phyloP scores from a whole-genome alignment of 2,329 filamentous ascomycete genomes.

The Zymoseptoria pseudotritici region DNA sequence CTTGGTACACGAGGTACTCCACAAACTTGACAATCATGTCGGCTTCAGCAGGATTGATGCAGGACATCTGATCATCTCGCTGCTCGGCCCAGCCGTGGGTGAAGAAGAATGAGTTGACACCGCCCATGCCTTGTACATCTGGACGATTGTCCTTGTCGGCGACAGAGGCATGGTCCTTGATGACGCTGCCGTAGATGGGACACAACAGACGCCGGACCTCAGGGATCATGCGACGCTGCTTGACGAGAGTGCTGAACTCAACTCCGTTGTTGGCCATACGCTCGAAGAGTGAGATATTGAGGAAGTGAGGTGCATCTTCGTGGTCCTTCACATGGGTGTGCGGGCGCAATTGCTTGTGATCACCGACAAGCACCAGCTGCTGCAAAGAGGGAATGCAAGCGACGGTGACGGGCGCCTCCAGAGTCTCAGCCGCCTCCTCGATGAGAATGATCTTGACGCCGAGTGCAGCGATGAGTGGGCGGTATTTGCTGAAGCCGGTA shows the following conservation, averaged over 20 bases:
- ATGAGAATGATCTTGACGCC: slow-evolving; percentile 63
- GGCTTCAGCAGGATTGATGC: slow-evolving; percentile 64
- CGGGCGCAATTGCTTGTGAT: slow-evolving; percentile 71
- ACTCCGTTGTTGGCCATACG: slow-evolving; percentile 61
- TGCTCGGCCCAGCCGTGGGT: slow-evolving; percentile 59
- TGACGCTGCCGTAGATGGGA: slow-evolving; percentile 55
- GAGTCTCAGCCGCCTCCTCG: slow-evolving; percentile 72
- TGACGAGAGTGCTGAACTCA: slow-evolving; percentile 55
- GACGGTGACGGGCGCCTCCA: slow-evolving; percentile 55
- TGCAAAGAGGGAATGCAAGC: slow-evolving; percentile 56
- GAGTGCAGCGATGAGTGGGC: slow-evolving; percentile 59
- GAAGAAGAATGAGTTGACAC: slow-evolving; percentile 54
- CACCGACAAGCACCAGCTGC: slow-evolving; percentile 64
- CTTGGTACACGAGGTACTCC: slow-evolving; percentile 64
- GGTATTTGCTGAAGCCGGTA: slow-evolving; percentile 74
- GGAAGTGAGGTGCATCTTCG: slow-evolving; percentile 52
- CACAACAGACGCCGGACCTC: slow-evolving; percentile 55
- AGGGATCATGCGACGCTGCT: slow-evolving; percentile 67
- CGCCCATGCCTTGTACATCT: slow-evolving; percentile 56
- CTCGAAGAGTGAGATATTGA: slow-evolving; percentile 74
- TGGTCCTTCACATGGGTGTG: slow-evolving; percentile 57
- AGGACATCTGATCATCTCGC: slow-evolving; percentile 56
- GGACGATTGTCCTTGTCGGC: slow-evolving; percentile 38
- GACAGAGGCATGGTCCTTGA: slow-evolving; percentile 52
- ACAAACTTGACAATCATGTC: slow-evolving; percentile 68